Evolutionary conservation across 2,329 filamentous ascomycete genomes (phyloP).

Genomic region (Raffaelea albimanens): DNA sequence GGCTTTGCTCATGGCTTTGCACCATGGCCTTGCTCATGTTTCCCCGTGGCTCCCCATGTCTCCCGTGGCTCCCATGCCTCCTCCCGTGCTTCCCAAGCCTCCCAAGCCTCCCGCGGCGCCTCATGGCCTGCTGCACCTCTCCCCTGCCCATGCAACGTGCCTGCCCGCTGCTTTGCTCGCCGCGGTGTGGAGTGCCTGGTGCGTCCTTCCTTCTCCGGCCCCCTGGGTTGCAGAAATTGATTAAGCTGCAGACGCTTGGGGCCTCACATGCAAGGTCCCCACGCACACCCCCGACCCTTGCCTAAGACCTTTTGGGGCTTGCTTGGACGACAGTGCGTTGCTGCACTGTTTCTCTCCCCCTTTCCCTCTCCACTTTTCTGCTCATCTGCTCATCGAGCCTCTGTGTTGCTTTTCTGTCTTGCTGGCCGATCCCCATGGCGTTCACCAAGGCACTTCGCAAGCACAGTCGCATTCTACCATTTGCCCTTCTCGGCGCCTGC

Average conservation of each 20-base stretch:
- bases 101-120: too few relatives aligned
- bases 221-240: neutral
- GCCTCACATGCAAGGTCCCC: slow-evolving; percentile 5
- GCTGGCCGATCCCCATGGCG: neutral
- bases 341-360: neutral
- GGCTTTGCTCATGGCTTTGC: too few relatives aligned
- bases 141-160: neutral
- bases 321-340: neutral
- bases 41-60: too few relatives aligned
- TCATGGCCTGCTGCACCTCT: neutral
- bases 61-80: too few relatives aligned
- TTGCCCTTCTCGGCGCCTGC: neutral
- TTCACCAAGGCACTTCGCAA: too few relatives aligned
- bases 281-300: neutral
- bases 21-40: too few relatives aligned
- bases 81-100: too few relatives aligned
- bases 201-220: neutral
- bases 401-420: neutral
- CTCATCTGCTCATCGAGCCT: neutral
- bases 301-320: neutral
- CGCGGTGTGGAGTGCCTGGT: neutral
- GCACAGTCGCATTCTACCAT: neutral
- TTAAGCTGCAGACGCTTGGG: slow-evolving; percentile 7
- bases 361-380: neutral
- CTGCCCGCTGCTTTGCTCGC: neutral